Conservation (phyloP, 2,329 filamentous ascomycete genomes). For the Drechslerella stenobrocha region DNA sequence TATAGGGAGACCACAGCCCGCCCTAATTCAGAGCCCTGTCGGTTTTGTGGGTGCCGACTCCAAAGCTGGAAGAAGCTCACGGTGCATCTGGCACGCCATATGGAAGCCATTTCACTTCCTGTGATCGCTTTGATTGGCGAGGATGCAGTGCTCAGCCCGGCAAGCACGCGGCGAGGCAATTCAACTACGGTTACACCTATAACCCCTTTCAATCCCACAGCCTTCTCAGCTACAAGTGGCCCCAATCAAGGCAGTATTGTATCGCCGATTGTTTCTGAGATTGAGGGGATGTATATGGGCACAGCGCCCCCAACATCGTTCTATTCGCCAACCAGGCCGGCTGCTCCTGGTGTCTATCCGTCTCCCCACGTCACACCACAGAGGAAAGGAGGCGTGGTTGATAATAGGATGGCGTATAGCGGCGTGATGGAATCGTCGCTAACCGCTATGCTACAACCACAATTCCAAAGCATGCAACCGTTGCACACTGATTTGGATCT, state of each 20-base stretch:
- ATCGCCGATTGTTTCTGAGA: constrained; percentile 27
- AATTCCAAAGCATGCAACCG: constrained; percentile 31
- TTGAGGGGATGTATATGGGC: constrained; percentile 38
- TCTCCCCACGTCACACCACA: constrained; percentile 38
- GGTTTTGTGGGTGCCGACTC: constrained; percentile 81
- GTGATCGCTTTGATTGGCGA: constrained; percentile 64
- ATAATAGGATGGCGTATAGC: constrained; percentile 28
- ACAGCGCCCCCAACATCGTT: constrained; percentile 18
- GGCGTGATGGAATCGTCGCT: constrained; percentile 34
- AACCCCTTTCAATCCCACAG: constrained; percentile 38
- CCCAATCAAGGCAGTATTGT: constrained; percentile 29
- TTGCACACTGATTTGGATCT: constrained; percentile 36
- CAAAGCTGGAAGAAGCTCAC: constrained; percentile 89
- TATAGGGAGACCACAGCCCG: constrained; percentile 68
- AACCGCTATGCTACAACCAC: constrained; percentile 20
- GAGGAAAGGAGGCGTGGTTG: constrained; percentile 41
- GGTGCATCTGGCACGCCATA: constrained; percentile 89
- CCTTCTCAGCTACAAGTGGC: constrained; percentile 11
- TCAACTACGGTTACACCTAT: constrained; percentile 45
- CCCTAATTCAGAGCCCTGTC: constrained; percentile 77
- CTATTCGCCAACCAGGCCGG: constrained; percentile 45
- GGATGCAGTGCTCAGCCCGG: constrained; percentile 54
- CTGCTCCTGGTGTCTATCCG: constrained; percentile 29
- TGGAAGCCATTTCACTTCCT: constrained; percentile 87
- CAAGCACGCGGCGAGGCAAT: constrained; percentile 40